phyloP scores from a whole-genome alignment of 106 monocot genomes.

The Hemerocallis citrina region DNA sequence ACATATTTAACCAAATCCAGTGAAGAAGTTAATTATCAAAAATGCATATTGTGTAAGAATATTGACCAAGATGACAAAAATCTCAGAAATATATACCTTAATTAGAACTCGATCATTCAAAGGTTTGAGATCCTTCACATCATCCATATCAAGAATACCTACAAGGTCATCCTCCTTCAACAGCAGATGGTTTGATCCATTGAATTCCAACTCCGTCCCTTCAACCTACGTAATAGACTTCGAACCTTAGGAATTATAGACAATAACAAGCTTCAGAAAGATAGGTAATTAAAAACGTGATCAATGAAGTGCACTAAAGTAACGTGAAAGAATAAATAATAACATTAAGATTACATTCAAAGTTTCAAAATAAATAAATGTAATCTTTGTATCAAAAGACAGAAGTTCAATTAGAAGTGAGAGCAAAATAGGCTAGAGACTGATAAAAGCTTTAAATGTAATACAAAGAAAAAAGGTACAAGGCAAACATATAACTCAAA shows the following conservation, averaged over 20 bases:
- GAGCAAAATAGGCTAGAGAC: not conserved
- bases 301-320: too few relatives aligned
- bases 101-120: constrained; percentile 78
- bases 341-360: not conserved
- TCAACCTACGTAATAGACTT: constrained; percentile 65
- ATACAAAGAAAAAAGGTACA: not conserved
- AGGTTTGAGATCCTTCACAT: constrained; percentile 85
- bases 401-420: not conserved
- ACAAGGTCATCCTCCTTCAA: constrained; percentile 93
- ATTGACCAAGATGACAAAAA: not conserved
- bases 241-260: not conserved
- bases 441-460: not conserved
- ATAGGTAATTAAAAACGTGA: too few relatives aligned
- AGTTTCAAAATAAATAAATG: not conserved
- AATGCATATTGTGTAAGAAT: too few relatives aligned
- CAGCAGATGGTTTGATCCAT: constrained; percentile 62
- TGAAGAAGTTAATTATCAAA: too few relatives aligned
- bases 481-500: too few relatives aligned
- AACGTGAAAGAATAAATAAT: too few relatives aligned
- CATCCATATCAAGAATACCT: constrained; percentile 77
- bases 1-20: too few relatives aligned
- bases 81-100: constrained; percentile 39
- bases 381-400: not conserved
- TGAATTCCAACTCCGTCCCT: constrained; percentile 82
- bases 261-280: too few relatives aligned